Evolutionary conservation across 805 yeast genomes (phyloP), one percentile per base, ranked within the genome.

Genomic region (Candida gorgasii): DNA sequence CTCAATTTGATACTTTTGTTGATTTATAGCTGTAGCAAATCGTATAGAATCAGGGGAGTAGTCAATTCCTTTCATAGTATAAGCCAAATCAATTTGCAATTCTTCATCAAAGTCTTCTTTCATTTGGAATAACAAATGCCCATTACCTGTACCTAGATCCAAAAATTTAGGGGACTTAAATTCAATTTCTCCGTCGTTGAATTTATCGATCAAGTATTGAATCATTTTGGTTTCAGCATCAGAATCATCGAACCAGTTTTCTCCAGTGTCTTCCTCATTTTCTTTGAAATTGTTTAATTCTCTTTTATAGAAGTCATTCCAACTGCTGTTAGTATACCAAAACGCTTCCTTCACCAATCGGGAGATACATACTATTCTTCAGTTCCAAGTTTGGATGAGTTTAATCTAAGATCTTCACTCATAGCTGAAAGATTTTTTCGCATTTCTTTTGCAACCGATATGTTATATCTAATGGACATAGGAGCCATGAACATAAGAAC

Each of bases 111-210:
- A 84, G 41, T 85, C 88, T 39, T 85, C 81, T 40, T 60, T 55
- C 23, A 93, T 59, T 43, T 83, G 77, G 52, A 92, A 86, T 20
- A 93, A 58, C 19, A 93, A 66, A 58, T 89, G 97, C 0, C 99
- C 99, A 62, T 93, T 93, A 1, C 99, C 99, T 0, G 99, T 90
- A 1, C 99, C 99, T 28, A 93, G 67, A 62, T 92, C 99, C 15
- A 86, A 63, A 38, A 90, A 72, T 1, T 64, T 62, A 1, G 75
- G 54, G 1, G 57, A 48, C 2, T 58, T 60, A 6, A 53, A 42
- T 12, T 51, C 47, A 13, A 53, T 44, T 36, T 42, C 61, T 22
- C 36, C 50, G 4, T 48, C 57, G 2, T 72, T 72, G 3, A 76
- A 33, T 49, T 82, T 75, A 3, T 79, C 79, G 13, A 72, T 64